These are phyloP conservation scores for Pseudonitzschia pungens DNA, from an alignment of 108 stramenopile species.

Conservation along the genomic window DNA sequence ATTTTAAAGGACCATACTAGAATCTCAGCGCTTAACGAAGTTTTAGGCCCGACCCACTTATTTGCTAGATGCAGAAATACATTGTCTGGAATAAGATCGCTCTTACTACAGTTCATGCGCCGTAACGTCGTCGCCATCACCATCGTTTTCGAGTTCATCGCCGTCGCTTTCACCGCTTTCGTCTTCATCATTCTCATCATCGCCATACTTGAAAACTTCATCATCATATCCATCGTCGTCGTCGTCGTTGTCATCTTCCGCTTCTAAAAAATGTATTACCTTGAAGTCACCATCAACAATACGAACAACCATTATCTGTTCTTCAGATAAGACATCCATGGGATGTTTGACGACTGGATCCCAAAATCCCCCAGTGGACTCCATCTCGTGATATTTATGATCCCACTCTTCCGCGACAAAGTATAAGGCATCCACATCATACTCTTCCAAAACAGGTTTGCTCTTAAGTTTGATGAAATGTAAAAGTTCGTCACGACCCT, in stretches of 20 bases:
- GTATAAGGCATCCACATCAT: not conserved
- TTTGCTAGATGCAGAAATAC: no score
- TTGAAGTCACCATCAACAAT: not conserved
- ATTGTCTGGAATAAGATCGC: no score
- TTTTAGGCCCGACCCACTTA: no score
- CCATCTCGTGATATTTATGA: not conserved
- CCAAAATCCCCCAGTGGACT: constrained; percentile 1
- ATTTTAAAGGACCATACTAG: no score
- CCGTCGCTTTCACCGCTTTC: no score
- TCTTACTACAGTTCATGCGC: not conserved
- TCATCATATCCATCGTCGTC: not conserved
- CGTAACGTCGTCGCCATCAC: not conserved
- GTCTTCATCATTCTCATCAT: not conserved
- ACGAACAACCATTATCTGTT: not conserved
- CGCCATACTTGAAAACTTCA: not conserved
- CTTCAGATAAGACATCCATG: not conserved
- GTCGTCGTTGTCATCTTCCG: not conserved
- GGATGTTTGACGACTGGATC: not conserved
- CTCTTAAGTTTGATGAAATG: not conserved
- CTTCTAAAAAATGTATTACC: not conserved
- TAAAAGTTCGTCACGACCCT: not conserved
- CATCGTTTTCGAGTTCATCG: not conserved
- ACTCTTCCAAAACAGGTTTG: not conserved
- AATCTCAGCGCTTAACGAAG: no score
- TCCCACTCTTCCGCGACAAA: not conserved